phyloP scores from a whole-genome alignment of 148 eudicot genomes.

The Diospyros lotus region DNA sequence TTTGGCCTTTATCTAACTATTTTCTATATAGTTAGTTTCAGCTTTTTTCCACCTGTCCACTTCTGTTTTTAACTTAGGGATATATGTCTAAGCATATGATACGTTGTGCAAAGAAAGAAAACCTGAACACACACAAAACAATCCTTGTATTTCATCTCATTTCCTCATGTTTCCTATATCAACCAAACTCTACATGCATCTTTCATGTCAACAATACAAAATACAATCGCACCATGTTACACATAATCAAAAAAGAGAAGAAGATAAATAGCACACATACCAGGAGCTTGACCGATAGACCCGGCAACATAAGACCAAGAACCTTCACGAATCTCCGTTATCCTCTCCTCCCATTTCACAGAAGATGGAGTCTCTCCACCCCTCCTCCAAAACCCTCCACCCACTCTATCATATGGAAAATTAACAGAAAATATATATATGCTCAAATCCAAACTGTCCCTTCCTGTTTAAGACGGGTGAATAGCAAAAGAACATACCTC shows the following conservation, averaged over 20 bases:
- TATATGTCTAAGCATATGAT: too few species aligned
- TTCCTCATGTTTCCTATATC: too few species aligned
- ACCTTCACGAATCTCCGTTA: slow-evolving; percentile 81
- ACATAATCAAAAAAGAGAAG: neutral
- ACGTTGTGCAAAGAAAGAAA: neutral
- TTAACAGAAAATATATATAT: neutral
- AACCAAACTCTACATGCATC: too few species aligned
- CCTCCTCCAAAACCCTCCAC: slow-evolving; percentile 90
- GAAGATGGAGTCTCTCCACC: slow-evolving; percentile 73
- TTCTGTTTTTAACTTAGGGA: too few species aligned
- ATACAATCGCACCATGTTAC: neutral
- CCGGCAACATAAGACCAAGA: slow-evolving; percentile 85
- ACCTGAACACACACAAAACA: neutral
- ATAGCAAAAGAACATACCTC: slow-evolving; percentile 38
- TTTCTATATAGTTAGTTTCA: neutral
- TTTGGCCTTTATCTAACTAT: neutral
- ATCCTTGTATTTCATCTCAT: neutral
- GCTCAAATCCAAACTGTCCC: neutral
- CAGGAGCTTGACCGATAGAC: slow-evolving; percentile 81
- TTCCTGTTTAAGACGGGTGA: neutral
- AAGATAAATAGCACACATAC: slow-evolving; percentile 30
- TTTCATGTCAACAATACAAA: too few species aligned
- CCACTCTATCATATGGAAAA: slow-evolving; percentile 40
- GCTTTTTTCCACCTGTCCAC: too few species aligned
- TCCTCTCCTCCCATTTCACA: slow-evolving; percentile 83